Conservation (phyloP, 306 rosid genomes). For the Phaseolus lunatus region DNA sequence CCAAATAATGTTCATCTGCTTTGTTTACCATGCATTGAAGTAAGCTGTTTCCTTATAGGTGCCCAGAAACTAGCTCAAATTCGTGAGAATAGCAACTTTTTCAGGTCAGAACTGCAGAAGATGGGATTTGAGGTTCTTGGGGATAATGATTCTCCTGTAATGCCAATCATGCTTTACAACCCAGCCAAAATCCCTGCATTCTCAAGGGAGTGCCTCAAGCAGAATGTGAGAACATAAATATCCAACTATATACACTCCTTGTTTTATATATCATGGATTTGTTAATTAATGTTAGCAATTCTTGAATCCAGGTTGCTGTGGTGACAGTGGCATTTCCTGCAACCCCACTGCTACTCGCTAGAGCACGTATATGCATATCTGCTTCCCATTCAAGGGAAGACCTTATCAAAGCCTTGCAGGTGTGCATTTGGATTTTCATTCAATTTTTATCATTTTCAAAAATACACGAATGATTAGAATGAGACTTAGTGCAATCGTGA, state of each 20-base stretch:
- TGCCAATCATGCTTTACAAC: constrained; percentile 96
- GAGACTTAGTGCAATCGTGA: background rate
- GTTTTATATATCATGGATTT: background rate
- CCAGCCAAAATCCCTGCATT: constrained; percentile 95
- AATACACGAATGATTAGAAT: constrained; percentile 1
- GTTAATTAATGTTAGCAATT: constrained; percentile 23
- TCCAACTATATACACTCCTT: constrained; percentile 26
- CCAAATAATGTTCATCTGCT: constrained; percentile 1
- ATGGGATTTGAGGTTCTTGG: constrained; percentile 91
- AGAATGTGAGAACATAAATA: constrained; percentile 62
- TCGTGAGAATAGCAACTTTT: constrained; percentile 89
- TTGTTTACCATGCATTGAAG: constrained; percentile 8
- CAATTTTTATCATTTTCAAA: background rate
- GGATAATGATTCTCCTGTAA: constrained; percentile 82
- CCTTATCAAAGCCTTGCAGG: constrained; percentile 82
- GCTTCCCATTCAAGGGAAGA: constrained; percentile 93
- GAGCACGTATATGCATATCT: constrained; percentile 94
- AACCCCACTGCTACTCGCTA: constrained; percentile 83
- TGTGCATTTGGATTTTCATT: constrained; percentile 41
- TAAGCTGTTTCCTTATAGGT: constrained; percentile 50
- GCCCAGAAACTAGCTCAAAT: constrained; percentile 88
- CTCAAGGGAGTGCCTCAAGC: constrained; percentile 92
- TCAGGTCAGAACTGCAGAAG: constrained; percentile 90
- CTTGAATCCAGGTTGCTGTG: constrained; percentile 72
- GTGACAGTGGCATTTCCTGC: constrained; percentile 97